Base-by-base conservation (phyloP, 1,284 basidiomycete species). In the Xerocomus minutiporus region DNA sequence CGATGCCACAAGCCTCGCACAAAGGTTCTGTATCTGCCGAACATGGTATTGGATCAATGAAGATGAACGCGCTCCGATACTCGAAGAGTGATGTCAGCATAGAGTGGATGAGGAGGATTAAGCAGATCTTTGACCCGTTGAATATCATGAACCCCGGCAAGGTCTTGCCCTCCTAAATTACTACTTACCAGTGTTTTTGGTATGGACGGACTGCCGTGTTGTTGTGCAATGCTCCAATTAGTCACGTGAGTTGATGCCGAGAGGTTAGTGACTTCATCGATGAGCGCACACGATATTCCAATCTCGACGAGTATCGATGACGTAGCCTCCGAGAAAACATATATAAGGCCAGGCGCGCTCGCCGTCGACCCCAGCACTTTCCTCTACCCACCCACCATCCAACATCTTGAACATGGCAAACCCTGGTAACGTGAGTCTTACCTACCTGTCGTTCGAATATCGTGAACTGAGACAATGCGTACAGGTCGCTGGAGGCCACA, bases 21-120 rank as follows among this genome's bases (percentile, higher is more conserved):
- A 80, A 83, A 46, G 97, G 97, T 1, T 97, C 95, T 0, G 85
- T 99, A 59, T 97, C 93, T 8, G 97, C 97, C 2, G 96, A 99
- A 68, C 96, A 99, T 69, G 96, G 97, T 2, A 84, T 99, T 51
- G 93, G 97, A 5, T 78, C 88, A 0, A 95, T 95, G 91, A 99
- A 99, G 75, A 91, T 91, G 0, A 84, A 91, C 58, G 92, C 93
- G 43, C 81, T 99, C 34, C 82, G 82, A 35, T 99, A 97, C 72
- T 91, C 91, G 8, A 97, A 99, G 74, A 81, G 78, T 57, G 74
- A 78, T 13, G 80, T 83, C 26, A 91, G 88, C 60, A 88, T 97
- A 62, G 85, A 84, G 51, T 77, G 86, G 75, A 99, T 99, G 96
- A 88, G 83, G 72, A 84, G 80, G 70, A 84, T 99, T 67, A 97